Evolutionary conservation across 1,139 yeast species (phyloP).

Genomic region (Candida tetrigidarum): DNA sequence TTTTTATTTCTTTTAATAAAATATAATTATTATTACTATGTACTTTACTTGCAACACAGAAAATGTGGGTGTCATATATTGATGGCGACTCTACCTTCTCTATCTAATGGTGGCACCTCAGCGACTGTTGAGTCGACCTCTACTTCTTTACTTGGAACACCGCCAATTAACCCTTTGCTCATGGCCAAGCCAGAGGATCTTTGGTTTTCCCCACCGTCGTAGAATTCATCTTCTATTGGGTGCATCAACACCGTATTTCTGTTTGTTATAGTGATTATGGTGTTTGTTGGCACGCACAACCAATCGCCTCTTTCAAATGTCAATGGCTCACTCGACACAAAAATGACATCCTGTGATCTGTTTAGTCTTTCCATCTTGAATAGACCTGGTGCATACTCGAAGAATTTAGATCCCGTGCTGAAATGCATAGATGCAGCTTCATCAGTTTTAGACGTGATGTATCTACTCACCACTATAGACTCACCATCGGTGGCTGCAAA

Average conservation of each 20-base stretch:
- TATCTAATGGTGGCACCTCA: constrained; percentile 81
- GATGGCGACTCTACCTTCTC: constrained; percentile 66
- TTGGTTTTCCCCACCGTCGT: constrained; percentile 63
- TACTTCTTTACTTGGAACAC: constrained; percentile 11
- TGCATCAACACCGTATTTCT: constrained; percentile 84
- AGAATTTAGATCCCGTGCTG: constrained; percentile 89
- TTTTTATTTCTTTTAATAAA: background rate
- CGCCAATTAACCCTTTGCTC: constrained; percentile 88
- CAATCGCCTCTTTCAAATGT: constrained; percentile 97
- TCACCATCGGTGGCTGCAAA: constrained; percentile 96
- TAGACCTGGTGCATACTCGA: constrained; percentile 87
- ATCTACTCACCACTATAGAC: constrained; percentile 85
- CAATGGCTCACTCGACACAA: constrained; percentile 95
- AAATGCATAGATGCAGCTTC: constrained; percentile 97
- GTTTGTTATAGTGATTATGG: constrained; percentile 78
- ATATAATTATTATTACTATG: constrained; percentile 3
- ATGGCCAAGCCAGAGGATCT: constrained; percentile 86
- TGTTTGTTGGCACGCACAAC: constrained; percentile 96
- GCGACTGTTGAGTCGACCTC: constrained; percentile 20
- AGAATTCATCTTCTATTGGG: constrained; percentile 90
- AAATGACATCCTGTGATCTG: constrained; percentile 91
- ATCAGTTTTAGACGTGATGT: constrained; percentile 85
- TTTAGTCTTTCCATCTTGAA: constrained; percentile 94
- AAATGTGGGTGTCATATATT: too few species aligned
- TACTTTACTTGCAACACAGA: too few species aligned